A percentile compares a stretch with the other conserved stretches of the same genome.
Evolutionary conservation across 768 basidiomycete species (phyloP).

Genomic region (Chalciporus pseudorubinellus): DNA sequence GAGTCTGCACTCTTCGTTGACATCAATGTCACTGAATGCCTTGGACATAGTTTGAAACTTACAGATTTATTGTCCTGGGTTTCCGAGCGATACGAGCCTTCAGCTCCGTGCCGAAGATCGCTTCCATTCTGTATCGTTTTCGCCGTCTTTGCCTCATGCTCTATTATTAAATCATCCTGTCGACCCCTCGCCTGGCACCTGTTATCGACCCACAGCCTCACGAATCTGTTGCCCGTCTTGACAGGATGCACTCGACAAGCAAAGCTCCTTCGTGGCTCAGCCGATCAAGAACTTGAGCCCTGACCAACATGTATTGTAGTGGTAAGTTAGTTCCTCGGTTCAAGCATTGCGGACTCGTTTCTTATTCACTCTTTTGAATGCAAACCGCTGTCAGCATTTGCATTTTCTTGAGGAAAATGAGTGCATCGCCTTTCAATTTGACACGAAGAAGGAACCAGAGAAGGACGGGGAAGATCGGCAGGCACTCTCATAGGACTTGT

Average conservation of each 20-base stretch:
- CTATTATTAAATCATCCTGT: background rate
- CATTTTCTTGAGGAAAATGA: background rate
- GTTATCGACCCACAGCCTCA: background rate
- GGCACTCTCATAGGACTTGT: background rate
- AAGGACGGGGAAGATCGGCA: background rate
- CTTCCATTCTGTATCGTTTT: background rate
- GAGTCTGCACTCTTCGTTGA: constrained; percentile 3
- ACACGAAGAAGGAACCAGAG: background rate
- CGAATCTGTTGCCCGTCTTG: background rate
- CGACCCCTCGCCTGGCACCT: background rate
- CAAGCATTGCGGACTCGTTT: background rate
- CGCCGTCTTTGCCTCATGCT: background rate
- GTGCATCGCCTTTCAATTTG: background rate
- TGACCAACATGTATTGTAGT: too few species aligned
- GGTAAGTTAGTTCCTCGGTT: too few species aligned
- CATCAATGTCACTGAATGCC: background rate
- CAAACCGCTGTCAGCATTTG: background rate
- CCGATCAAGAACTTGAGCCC: too few species aligned
- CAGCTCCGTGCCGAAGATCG: background rate
- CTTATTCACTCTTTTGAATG: background rate
- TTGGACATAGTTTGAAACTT: background rate
- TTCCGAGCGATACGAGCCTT: background rate
- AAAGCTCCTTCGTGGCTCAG: too few species aligned
- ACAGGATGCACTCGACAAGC: too few species aligned
- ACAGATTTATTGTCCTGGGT: background rate